Evolutionary conservation across 1,284 basidiomycete genomes (phyloP).

Genomic region (Ustilago lituana): DNA sequence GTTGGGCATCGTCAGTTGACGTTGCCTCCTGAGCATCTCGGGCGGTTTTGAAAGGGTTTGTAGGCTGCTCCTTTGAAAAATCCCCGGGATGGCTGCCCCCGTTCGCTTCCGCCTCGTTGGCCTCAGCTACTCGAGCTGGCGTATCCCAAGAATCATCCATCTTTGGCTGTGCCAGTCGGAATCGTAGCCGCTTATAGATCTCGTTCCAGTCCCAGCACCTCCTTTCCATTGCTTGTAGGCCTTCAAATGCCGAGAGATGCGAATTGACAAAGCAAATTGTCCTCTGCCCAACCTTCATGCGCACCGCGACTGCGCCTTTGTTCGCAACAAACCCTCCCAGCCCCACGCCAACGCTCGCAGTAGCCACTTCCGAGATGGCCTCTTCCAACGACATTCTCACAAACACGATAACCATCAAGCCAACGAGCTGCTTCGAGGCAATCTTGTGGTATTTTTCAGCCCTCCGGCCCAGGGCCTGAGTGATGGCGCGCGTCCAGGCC

Average conservation of each 20-base stretch:
- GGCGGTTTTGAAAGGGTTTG: constrained; percentile 14
- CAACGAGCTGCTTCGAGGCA: constrained; percentile 50
- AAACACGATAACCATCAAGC: constrained; percentile 42
- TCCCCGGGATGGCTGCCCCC: not conserved
- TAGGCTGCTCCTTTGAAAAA: not conserved
- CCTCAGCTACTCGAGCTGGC: constrained; percentile 86
- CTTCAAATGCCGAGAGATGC: constrained; percentile 80
- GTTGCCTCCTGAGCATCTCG: constrained; percentile 13
- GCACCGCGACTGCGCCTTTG: constrained; percentile 81
- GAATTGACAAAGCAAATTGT: constrained; percentile 94
- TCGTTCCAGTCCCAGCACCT: constrained; percentile 53
- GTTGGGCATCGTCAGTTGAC: not conserved
- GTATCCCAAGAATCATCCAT: constrained; percentile 71
- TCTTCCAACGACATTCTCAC: constrained; percentile 13
- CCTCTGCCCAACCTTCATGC: constrained; percentile 87
- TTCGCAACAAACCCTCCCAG: constrained; percentile 52
- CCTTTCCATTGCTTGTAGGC: constrained; percentile 46
- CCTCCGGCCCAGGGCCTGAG: constrained; percentile 23
- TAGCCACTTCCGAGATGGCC: constrained; percentile 23
- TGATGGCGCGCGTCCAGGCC: constrained; percentile 28
- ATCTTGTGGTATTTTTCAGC: constrained; percentile 26
- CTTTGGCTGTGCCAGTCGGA: constrained; percentile 4
- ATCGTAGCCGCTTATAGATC: constrained; percentile 43
- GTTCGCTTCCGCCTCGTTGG: not conserved
- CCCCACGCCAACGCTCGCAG: constrained; percentile 43